Evolutionary conservation across 441 rosid genomes (phyloP), one percentile per base, ranked within the genome.

Genomic region (Breynia disticha): DNA sequence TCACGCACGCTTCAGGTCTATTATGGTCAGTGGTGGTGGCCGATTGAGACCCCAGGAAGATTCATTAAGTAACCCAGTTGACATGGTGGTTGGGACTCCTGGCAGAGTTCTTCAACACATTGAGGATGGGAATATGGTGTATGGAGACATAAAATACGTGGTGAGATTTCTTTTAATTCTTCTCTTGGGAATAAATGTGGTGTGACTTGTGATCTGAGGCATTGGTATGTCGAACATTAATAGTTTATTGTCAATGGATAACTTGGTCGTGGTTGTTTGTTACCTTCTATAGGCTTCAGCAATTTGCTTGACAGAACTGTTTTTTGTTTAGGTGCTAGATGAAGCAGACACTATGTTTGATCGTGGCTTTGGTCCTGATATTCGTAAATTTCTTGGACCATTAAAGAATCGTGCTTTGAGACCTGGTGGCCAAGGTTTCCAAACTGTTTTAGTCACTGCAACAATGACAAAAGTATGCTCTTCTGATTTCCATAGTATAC

Each of bases 331-430:
- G 96, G 96, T 85, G 58, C 73, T 87, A 65, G 98, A 90, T 79
- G 98, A 90, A 77, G 98, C 98, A 48, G 96, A 90, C 74, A 87
- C 98, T 43, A 90, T 90, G 98, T 90, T 90, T 61, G 98, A 87
- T 70, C 95, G 77, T 61, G 95, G 96, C 41, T 90, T 90, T 69
- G 98, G 96, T 63, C 93, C 98, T 18, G 98, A 90, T 46, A 90
- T 90, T 61, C 85, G 77, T 22, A 90, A 85, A 65, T 87, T 90
- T 68, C 78, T 87, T 46, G 84, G 72, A 44, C 98, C 98, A 24
- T 59, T 87, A 43, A 90, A 90, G 62, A 73, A 77, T 32, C 93
- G 96, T 50, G 77, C 86, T 10, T 62, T 79, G 60, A 83, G 83
- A 76, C 54, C 78, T 43, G 75, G 78, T 63, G 87, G 73, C 57